A percentile compares a stretch with the other conserved stretches of the same genome.
Evolutionary conservation across 257 asterid genomes (phyloP).

Genomic region (Nicotiana undulata): DNA sequence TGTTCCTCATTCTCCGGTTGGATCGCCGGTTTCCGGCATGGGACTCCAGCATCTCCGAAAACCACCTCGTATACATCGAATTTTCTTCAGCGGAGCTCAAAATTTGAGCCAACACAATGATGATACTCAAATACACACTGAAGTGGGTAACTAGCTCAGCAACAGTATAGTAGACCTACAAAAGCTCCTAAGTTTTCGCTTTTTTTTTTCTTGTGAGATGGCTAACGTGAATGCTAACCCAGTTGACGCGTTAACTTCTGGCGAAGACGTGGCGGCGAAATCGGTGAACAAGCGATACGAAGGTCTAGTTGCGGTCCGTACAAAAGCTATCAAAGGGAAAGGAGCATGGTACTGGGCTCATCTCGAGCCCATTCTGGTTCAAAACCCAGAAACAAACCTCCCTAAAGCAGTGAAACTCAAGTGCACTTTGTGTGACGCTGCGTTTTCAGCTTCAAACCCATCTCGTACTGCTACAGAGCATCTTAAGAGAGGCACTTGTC

Average conservation of each 20-base stretch:
- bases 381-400: conserved; percentile 47
- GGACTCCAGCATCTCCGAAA: conserved; percentile 9
- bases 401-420: conserved; percentile 81
- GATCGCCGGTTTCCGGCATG: conserved; percentile 28
- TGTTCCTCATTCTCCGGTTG: conserved; percentile 12
- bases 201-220: conserved; percentile 24
- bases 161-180: conserved; percentile 16
- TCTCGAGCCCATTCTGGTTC: conserved; percentile 69
- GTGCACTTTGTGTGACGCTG: conserved; percentile 65
- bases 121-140: conserved; percentile 17
- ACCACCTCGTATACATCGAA: conserved; percentile 2
- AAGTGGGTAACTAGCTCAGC: conserved; percentile 10
- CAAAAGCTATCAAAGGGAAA: conserved; percentile 83
- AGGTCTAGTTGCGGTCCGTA: conserved; percentile 56
- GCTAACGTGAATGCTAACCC: conserved; percentile 33
- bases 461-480: conserved; percentile 87
- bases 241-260: conserved; percentile 18
- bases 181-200: not conserved
- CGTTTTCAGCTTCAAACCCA: conserved; percentile 80
- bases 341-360: conserved; percentile 99
- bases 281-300: conserved; percentile 67
- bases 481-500: conserved; percentile 70
- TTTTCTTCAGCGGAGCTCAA: not conserved
- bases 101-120: conserved; percentile 2
- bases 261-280: conserved; percentile 50